Conservation (phyloP, 352 stramenopile genomes). For the Phytophthora tentaculata region DNA sequence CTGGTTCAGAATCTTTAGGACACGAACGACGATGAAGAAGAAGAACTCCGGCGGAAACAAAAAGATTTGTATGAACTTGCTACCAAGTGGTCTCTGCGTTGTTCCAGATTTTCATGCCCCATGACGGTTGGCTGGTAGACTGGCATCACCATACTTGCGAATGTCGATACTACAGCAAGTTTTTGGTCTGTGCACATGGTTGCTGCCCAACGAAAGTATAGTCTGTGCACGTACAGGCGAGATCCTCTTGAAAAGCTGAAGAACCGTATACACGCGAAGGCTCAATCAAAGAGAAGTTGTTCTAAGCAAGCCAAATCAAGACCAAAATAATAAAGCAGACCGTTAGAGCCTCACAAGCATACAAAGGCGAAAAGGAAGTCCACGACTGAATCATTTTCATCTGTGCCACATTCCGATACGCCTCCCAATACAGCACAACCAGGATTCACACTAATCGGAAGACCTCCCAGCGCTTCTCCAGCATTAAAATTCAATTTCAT, state of each 20-base stretch:
- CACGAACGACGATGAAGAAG: neutral
- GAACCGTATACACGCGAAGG: neutral
- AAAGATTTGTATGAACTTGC: neutral
- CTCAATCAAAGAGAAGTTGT: neutral
- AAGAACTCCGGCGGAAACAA: neutral
- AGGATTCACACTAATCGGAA: neutral
- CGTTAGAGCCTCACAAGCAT: neutral
- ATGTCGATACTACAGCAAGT: neutral
- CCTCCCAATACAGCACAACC: neutral
- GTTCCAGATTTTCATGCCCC: neutral
- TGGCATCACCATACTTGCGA: neutral
- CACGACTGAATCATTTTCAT: neutral
- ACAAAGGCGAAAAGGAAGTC: neutral
- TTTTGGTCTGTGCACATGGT: neutral
- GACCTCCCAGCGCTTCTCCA: neutral
- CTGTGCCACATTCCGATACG: neutral
- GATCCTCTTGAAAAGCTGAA: neutral
- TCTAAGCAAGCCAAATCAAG: neutral
- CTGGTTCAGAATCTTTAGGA: neutral
- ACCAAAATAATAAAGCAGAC: neutral
- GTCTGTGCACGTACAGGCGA: neutral
- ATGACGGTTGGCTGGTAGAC: neutral
- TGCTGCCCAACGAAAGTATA: neutral
- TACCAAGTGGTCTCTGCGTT: neutral
- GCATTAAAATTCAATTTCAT: neutral